Conservation (phyloP, 2,329 filamentous ascomycete species). For the Clarireedia monteithiana region DNA sequence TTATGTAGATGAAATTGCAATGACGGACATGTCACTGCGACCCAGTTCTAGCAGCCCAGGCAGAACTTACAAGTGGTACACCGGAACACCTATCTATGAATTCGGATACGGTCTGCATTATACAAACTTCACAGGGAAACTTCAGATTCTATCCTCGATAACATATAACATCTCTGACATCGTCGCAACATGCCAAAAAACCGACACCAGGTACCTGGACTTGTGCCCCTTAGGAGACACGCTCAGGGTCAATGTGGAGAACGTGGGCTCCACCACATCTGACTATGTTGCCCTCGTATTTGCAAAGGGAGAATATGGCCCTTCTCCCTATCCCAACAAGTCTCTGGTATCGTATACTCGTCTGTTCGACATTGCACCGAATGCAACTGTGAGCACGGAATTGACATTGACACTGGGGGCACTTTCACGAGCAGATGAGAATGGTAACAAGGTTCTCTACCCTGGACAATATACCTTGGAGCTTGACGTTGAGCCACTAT, state of each 20-base stretch:
- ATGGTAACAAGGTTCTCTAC: slow-evolving; percentile 44
- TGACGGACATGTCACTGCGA: slow-evolving; percentile 49
- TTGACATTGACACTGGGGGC: slow-evolving; percentile 41
- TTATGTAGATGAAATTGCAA: slow-evolving; percentile 43
- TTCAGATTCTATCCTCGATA: not conserved
- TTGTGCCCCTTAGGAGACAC: slow-evolving; percentile 23
- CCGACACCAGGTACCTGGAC: slow-evolving; percentile 5
- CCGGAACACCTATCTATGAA: slow-evolving; percentile 38
- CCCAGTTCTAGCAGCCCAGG: slow-evolving; percentile 37
- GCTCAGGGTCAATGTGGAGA: slow-evolving; percentile 34
- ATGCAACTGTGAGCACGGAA: slow-evolving; percentile 25
- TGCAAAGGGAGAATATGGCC: slow-evolving; percentile 39
- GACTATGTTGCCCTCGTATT: slow-evolving; percentile 48
- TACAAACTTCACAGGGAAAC: slow-evolving; percentile 8
- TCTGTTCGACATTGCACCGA: slow-evolving; percentile 20
- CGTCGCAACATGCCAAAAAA: slow-evolving; percentile 7
- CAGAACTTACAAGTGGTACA: slow-evolving; percentile 53
- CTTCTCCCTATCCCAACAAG: slow-evolving; percentile 44
- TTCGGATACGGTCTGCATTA: slow-evolving; percentile 44
- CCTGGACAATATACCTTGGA: slow-evolving; percentile 43
- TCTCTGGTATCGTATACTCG: slow-evolving; percentile 43
- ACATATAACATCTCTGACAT: slow-evolving; percentile 9
- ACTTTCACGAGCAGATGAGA: slow-evolving; percentile 41
- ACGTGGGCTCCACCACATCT: slow-evolving; percentile 42
- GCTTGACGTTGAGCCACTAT: slow-evolving; percentile 37